Evolutionary conservation across 1,284 basidiomycete species (phyloP).

Genomic region (Prillingera fragicola): DNA sequence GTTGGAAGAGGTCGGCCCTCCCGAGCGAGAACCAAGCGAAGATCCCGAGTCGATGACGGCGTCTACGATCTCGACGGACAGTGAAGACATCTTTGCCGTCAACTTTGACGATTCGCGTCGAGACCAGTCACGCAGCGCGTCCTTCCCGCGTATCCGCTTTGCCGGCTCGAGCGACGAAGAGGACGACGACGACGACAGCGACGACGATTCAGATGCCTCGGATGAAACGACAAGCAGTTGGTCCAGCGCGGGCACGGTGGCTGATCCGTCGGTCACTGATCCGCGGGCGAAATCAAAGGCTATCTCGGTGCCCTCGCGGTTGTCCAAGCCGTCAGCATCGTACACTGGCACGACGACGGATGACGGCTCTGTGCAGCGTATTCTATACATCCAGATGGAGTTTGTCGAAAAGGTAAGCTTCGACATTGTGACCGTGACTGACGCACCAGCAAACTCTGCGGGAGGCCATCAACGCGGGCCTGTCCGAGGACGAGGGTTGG

Average conservation of each 20-base stretch:
- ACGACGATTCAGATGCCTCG: constrained; percentile 29
- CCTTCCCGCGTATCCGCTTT: constrained; percentile 45
- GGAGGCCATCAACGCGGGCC: constrained; percentile 70
- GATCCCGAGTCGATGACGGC: constrained; percentile 7
- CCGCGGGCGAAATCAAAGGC: constrained; percentile 7
- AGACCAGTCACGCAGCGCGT: constrained; percentile 39
- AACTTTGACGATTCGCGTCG: constrained; percentile 40
- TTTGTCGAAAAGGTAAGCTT: constrained; percentile 45
- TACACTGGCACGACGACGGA: constrained; percentile 33
- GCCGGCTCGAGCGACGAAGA: constrained; percentile 19
- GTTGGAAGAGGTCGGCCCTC: constrained; percentile 41
- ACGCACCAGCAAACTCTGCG: constrained; percentile 32
- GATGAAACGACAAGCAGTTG: constrained; percentile 22
- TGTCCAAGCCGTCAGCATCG: constrained; percentile 9
- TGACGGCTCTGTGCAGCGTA: constrained; percentile 33
- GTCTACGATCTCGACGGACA: constrained; percentile 12
- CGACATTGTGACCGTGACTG: not conserved
- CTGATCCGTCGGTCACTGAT: constrained; percentile 29
- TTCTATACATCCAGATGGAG: constrained; percentile 49
- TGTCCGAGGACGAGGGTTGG: constrained; percentile 82
- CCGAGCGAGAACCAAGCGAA: constrained; percentile 14
- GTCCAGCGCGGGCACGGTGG: constrained; percentile 22
- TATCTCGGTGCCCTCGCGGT: constrained; percentile 16
- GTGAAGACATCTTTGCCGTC: constrained; percentile 39
- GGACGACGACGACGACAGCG: constrained; percentile 25